These are phyloP conservation scores for Zoysia matrella DNA, from an alignment of 202 grass and related monocot genomes.

Conservation along the genomic window DNA sequence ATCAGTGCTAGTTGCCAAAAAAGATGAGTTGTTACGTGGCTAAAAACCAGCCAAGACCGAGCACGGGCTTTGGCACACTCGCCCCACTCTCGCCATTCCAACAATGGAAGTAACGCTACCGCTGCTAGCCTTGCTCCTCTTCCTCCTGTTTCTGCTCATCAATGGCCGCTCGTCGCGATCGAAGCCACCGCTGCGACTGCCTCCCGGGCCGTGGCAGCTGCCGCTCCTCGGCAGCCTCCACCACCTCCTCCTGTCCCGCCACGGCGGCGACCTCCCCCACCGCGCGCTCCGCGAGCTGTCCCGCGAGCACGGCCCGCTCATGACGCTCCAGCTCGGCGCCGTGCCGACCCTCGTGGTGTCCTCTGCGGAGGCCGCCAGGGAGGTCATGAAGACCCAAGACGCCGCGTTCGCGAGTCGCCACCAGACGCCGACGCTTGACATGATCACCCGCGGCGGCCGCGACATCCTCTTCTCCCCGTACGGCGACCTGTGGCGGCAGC, in stretches of 20 bases:
- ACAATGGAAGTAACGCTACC: neutral
- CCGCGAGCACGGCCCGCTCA: neutral
- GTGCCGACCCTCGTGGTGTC: conserved; percentile 13
- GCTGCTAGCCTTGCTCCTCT: neutral
- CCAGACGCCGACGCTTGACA: conserved; percentile 17
- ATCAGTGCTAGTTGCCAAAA: too few relatives aligned
- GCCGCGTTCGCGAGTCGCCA: conserved; percentile 34
- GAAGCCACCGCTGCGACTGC: conserved; percentile 6
- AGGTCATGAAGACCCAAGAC: conserved; percentile 33
- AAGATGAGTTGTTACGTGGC: neutral
- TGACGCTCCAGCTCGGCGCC: conserved; percentile 16
- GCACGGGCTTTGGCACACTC: neutral
- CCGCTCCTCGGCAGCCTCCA: conserved; percentile 53
- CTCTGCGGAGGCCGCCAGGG: conserved; percentile 6
- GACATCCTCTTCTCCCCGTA: conserved; percentile 44
- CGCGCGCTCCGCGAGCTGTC: neutral
- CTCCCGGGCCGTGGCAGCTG: conserved; percentile 48
- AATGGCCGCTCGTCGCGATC: too few relatives aligned
- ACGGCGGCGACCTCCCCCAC: conserved; percentile 3
- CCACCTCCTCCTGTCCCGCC: conserved; percentile 36
- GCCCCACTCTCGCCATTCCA: neutral
- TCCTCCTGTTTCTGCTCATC: neutral
- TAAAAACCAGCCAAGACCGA: neutral
- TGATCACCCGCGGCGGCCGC: conserved; percentile 18
- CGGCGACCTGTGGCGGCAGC: conserved; percentile 13